These are phyloP conservation scores for Eutrema salsugineum DNA, from an alignment of 441 rosid genomes.

Conservation along the genomic window DNA sequence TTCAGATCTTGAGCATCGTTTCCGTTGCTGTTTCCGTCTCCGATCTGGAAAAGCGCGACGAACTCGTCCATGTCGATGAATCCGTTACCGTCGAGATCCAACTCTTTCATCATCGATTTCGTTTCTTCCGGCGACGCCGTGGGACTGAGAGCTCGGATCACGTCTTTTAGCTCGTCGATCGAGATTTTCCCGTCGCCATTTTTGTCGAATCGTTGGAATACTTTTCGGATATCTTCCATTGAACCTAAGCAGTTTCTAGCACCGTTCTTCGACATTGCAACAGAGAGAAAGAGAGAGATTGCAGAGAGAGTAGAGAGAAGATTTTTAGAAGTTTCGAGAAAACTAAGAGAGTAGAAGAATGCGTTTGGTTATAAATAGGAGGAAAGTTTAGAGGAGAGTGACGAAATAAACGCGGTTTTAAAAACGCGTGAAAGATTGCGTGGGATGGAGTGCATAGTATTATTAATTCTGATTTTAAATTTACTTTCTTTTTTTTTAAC, in stretches of 20 bases:
- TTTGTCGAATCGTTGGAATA: slow-evolving; percentile 74
- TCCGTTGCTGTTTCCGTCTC: not conserved
- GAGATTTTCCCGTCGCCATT: slow-evolving; percentile 93
- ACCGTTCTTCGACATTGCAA: slow-evolving; percentile 27
- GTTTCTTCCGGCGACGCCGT: slow-evolving; percentile 50
- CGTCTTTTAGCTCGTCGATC: slow-evolving; percentile 47
- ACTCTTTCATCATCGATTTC: slow-evolving; percentile 54
- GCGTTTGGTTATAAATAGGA: slow-evolving; percentile 6
- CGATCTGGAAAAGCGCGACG: slow-evolving; percentile 39
- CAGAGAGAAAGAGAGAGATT: not conserved
- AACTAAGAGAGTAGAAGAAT: not conserved
- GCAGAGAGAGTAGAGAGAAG: not conserved
- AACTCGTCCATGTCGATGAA: slow-evolving; percentile 76
- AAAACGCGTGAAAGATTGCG: slow-evolving; percentile 27
- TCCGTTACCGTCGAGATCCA: slow-evolving; percentile 84
- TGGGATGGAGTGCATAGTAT: not conserved
- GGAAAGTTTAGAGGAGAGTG: not conserved
- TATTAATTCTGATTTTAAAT: not conserved
- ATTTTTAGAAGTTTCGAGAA: not conserved
- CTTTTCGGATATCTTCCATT: slow-evolving; percentile 42
- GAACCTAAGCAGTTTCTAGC: slow-evolving; percentile 33
- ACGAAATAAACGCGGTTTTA: slow-evolving; percentile 24
- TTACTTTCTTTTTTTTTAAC: not conserved
- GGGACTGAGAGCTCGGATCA: slow-evolving; percentile 55
- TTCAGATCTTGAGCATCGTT: slow-evolving; percentile 42